phyloP scores from a whole-genome alignment of 352 stramenopile species.

The Plasmopara viticola region DNA sequence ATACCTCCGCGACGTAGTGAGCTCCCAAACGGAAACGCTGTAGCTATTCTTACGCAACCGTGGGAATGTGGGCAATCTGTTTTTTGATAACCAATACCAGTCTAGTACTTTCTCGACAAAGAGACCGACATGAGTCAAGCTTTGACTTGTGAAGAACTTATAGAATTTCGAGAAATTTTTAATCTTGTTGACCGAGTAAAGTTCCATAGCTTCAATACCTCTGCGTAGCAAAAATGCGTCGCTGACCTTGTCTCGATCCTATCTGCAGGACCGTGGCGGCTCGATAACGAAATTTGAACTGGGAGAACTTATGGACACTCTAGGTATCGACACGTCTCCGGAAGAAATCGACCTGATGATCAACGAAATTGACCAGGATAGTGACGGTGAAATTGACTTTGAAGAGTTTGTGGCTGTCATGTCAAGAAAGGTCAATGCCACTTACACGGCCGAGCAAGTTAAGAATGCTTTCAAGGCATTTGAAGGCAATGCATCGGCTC shows the following conservation, averaged over 20 bases:
- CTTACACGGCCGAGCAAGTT: constrained; percentile 90
- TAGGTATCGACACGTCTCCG: constrained; percentile 89
- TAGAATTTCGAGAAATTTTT: constrained; percentile 93
- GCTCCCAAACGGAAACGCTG: constrained; percentile 12
- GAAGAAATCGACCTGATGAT: constrained; percentile 95
- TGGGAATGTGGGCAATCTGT: constrained; percentile 8
- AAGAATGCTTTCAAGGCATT: constrained; percentile 86
- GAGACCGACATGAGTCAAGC: constrained; percentile 46
- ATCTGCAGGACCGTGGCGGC: constrained; percentile 79
- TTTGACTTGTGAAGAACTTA: constrained; percentile 75
- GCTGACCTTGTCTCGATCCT: not conserved
- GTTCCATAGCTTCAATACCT: not conserved
- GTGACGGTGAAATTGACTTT: constrained; percentile 93
- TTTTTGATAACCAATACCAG: not conserved
- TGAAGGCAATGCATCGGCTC: constrained; percentile 52
- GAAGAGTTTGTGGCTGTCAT: constrained; percentile 94
- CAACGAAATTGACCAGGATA: constrained; percentile 93
- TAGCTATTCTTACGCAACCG: constrained; percentile 12
- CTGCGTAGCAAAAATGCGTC: not conserved
- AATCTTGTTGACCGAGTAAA: constrained; percentile 88
- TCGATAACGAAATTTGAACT: constrained; percentile 93
- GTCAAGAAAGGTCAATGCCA: constrained; percentile 91
- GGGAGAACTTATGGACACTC: constrained; percentile 90
- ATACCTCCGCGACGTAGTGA: not conserved
- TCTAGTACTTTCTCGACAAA: not conserved